Evolutionary conservation across 2,329 filamentous ascomycete genomes (phyloP).

Genomic region (Didymella segeticola): DNA sequence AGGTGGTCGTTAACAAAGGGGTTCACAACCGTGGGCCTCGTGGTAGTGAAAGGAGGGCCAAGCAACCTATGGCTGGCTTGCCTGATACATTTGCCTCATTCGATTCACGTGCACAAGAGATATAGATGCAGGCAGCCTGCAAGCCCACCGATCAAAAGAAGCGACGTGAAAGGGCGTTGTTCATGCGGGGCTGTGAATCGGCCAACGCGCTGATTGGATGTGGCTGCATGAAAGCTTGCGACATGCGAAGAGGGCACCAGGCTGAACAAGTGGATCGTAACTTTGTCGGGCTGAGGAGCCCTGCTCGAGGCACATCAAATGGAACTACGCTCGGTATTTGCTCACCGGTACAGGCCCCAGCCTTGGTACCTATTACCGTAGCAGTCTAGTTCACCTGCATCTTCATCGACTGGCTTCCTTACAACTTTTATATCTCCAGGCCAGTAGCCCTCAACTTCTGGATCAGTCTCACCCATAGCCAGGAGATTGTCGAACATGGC

Average conservation of each 20-base stretch:
- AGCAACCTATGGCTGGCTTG: too few relatives aligned
- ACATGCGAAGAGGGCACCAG: background rate
- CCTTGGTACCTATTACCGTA: slow-evolving; percentile 63
- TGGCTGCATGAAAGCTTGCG: slow-evolving; percentile 1
- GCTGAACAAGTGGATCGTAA: background rate
- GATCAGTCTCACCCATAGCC: slow-evolving; percentile 37
- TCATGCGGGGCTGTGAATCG: slow-evolving; percentile 2
- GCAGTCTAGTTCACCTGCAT: slow-evolving; percentile 55
- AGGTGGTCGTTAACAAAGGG: background rate
- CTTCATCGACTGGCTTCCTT: slow-evolving; percentile 50
- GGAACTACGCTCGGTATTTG: background rate
- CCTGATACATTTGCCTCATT: background rate
- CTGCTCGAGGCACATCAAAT: background rate
- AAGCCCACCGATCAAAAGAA: background rate
- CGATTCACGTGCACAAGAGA: background rate
- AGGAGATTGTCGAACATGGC: slow-evolving; percentile 53
- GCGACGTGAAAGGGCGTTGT: background rate
- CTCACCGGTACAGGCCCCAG: slow-evolving; percentile 59
- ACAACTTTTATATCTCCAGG: slow-evolving; percentile 65
- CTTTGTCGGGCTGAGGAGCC: too few relatives aligned
- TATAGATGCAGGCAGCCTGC: background rate
- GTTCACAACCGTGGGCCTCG: too few relatives aligned
- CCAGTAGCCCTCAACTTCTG: slow-evolving; percentile 64
- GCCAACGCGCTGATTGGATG: slow-evolving; percentile 4
- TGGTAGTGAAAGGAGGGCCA: too few relatives aligned